Conservation (phyloP, 108 stramenopile species). For the Cyclotella kingstonii region DNA sequence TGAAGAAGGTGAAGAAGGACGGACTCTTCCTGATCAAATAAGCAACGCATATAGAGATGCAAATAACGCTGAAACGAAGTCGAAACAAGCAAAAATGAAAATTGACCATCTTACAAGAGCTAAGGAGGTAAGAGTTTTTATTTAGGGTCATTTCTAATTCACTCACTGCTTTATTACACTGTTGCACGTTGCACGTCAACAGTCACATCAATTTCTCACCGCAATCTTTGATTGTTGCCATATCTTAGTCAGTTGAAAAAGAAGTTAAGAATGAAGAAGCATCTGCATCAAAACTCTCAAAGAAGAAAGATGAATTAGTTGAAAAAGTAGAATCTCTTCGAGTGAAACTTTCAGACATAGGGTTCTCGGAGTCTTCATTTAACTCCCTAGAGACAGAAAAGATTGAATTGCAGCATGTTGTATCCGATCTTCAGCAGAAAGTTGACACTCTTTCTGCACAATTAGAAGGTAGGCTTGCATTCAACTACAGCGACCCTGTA, state of each 20-base stretch:
- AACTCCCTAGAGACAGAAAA: constrained; percentile 67
- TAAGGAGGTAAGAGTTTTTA: constrained; percentile 51
- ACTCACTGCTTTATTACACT: constrained; percentile 2
- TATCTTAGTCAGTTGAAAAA: constrained; percentile 79
- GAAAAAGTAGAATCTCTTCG: constrained; percentile 53
- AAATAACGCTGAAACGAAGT: constrained; percentile 87
- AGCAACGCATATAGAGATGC: constrained; percentile 82
- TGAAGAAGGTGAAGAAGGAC: constrained; percentile 74
- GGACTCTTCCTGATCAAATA: constrained; percentile 85
- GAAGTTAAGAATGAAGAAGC: constrained; percentile 85
- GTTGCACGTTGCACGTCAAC: too few relatives aligned
- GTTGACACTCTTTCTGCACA: constrained; percentile 82
- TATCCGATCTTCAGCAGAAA: constrained; percentile 51
- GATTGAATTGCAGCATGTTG: constrained; percentile 54
- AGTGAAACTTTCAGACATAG: constrained; percentile 40
- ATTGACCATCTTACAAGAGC: constrained; percentile 82
- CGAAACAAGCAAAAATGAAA: constrained; percentile 89
- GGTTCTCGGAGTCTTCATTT: constrained; percentile 63
- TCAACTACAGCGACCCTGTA: constrained; percentile 91
- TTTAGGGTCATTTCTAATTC: background rate
- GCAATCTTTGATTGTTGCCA: too few relatives aligned
- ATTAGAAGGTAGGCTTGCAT: constrained; percentile 85
- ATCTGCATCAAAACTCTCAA: constrained; percentile 57
- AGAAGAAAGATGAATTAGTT: constrained; percentile 51
- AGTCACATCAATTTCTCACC: too few relatives aligned